Percentiles rank a stretch among this genome's conserved stretches.
Evolutionary conservation across 805 yeast species (phyloP).

Genomic region (Yarrowia sp.): DNA sequence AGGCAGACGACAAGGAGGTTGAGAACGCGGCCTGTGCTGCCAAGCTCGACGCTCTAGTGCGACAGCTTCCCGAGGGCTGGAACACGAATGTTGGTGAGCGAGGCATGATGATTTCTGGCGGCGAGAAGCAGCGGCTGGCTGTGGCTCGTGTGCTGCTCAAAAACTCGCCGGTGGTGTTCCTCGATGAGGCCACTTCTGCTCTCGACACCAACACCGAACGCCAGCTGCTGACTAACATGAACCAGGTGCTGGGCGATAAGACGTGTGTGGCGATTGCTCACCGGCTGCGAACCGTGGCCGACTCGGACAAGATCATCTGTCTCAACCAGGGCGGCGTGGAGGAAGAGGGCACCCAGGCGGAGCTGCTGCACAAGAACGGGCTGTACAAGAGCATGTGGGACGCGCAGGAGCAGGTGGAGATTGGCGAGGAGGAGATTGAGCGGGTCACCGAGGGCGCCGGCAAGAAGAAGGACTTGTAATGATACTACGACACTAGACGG

Average conservation of each 20-base stretch:
- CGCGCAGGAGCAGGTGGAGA: constrained; percentile 77
- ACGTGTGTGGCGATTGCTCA: constrained; percentile 95
- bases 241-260: constrained; percentile 63
- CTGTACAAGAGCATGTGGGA: constrained; percentile 86
- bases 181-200: constrained; percentile 96
- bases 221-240: constrained; percentile 75
- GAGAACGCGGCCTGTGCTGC: constrained; percentile 69
- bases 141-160: constrained; percentile 89
- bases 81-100: constrained; percentile 90
- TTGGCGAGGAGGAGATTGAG: constrained; percentile 21
- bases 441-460: neutral
- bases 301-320: constrained; percentile 90
- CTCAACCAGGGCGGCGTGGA: constrained; percentile 76
- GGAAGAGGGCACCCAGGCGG: constrained; percentile 86
- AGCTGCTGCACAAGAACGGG: constrained; percentile 63
- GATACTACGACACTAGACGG: neutral
- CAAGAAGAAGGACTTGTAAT: neutral
- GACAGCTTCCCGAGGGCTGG: constrained; percentile 80
- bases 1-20: constrained; percentile 77
- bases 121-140: constrained; percentile 95
- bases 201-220: constrained; percentile 97
- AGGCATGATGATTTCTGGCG: constrained; percentile 99
- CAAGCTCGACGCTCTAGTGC: constrained; percentile 66
- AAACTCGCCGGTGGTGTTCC: constrained; percentile 86
- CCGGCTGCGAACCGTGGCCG: constrained; percentile 90